Percentiles rank a stretch among this genome's conserved stretches.
Evolutionary conservation across 2,329 filamentous ascomycete genomes (phyloP).

Genomic region (Colletotrichum sojae): DNA sequence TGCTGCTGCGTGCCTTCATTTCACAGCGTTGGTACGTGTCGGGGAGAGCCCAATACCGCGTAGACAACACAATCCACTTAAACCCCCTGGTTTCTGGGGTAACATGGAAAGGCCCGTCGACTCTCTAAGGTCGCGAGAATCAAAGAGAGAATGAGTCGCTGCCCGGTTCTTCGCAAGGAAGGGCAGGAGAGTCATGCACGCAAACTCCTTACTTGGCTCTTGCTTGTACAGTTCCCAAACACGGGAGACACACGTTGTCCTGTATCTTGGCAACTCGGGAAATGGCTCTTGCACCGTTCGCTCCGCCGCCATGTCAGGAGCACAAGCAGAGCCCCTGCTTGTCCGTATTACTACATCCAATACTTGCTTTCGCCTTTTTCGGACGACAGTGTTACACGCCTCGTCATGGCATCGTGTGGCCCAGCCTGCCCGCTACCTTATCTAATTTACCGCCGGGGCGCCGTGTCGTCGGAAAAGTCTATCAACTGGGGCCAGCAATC

Average conservation of each 20-base stretch:
- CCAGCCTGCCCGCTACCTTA: constrained; percentile 1
- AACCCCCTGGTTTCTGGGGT: constrained; percentile 19
- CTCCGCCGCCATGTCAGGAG: not conserved
- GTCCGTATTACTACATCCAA: not conserved
- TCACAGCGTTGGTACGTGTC: not conserved
- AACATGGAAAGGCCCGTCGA: constrained; percentile 31
- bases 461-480: constrained; percentile 22
- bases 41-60: too few species aligned
- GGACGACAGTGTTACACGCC: constrained; percentile 8
- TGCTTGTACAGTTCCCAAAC: not conserved
- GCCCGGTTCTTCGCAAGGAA: not conserved
- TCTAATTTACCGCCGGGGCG: constrained; percentile 6
- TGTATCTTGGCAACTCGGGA: constrained; percentile 3
- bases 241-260: not conserved
- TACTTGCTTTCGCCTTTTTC: not conserved
- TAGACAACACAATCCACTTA: not conserved
- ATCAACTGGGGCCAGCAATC: constrained; percentile 18
- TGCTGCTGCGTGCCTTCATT: constrained; percentile 19
- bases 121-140: not conserved
- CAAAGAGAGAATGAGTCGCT: not conserved
- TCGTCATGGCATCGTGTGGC: constrained; percentile 3
- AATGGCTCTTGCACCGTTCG: constrained; percentile 8
- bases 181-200: constrained; percentile 15
- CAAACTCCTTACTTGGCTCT: constrained; percentile 4
- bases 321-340: not conserved